Evolutionary conservation across 352 stramenopile genomes (phyloP).

Genomic region (Pythium scleroteichum): DNA sequence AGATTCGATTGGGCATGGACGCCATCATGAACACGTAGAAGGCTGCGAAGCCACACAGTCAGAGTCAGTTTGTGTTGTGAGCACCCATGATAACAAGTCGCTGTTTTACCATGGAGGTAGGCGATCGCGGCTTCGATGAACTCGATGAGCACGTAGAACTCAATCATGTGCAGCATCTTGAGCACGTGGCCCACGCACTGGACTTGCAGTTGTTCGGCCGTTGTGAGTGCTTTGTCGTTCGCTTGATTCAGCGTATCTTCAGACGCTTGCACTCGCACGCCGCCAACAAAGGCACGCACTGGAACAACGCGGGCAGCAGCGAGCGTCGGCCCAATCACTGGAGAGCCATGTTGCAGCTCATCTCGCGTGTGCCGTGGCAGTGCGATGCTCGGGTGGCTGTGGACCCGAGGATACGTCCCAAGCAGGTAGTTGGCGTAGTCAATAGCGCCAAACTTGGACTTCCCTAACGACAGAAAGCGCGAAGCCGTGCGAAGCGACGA

Average conservation of each 20-base stretch:
- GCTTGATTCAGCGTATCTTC: background rate
- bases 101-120: background rate
- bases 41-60: background rate
- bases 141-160: constrained; percentile 1
- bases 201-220: background rate
- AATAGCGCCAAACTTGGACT: background rate
- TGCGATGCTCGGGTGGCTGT: background rate
- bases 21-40: background rate
- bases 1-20: background rate
- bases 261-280: too few relatives aligned
- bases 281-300: too few relatives aligned
- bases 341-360: too few relatives aligned
- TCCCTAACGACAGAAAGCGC: background rate
- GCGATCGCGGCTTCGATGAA: background rate
- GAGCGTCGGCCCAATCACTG: background rate
- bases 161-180: background rate
- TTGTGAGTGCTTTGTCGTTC: background rate
- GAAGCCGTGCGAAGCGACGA: background rate
- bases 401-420: background rate
- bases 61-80: background rate
- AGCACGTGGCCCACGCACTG: background rate
- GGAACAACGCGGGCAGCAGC: background rate
- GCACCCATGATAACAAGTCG: background rate
- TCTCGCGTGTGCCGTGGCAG: background rate
- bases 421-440: background rate